These are phyloP conservation scores for Mortierella sp. DNA, from an alignment of 371 early-diverging fungal species.

Conservation along the genomic window DNA sequence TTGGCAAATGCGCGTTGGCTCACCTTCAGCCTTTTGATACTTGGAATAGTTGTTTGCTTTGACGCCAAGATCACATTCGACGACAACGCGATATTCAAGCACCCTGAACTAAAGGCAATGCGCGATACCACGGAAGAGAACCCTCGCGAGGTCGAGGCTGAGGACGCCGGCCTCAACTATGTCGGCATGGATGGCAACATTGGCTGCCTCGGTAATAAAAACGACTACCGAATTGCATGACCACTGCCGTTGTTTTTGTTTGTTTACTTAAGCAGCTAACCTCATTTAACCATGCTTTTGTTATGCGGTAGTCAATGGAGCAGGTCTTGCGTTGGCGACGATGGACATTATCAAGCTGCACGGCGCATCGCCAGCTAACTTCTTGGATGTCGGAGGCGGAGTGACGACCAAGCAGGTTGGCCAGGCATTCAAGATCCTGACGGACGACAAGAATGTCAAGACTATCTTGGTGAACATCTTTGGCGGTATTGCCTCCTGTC, in stretches of 20 bases:
- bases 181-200: slow-evolving; percentile 80
- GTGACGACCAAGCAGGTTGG: slow-evolving; percentile 75
- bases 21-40: not conserved
- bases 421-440: slow-evolving; percentile 80
- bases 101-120: slow-evolving; percentile 66
- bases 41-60: slow-evolving; percentile 70
- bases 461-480: slow-evolving; percentile 83
- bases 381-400: slow-evolving; percentile 80
- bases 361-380: slow-evolving; percentile 81
- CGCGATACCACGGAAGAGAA: slow-evolving; percentile 80
- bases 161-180: slow-evolving; percentile 77
- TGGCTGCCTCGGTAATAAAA: slow-evolving; percentile 67
- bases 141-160: slow-evolving; percentile 76
- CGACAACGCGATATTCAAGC: slow-evolving; percentile 80
- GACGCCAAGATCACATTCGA: slow-evolving; percentile 82
- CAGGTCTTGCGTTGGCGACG: slow-evolving; percentile 82
- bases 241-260: not conserved
- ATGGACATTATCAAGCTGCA: slow-evolving; percentile 82
- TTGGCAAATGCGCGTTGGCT: not conserved
- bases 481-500: slow-evolving; percentile 81
- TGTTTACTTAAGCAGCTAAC: not conserved
- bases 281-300: not conserved
- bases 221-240: not conserved
- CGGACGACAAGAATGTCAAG: slow-evolving; percentile 73
- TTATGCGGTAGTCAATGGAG: slow-evolving; percentile 73